Conservation (phyloP, 2,329 filamentous ascomycete genomes). For the Sporothrix variecibatus region DNA sequence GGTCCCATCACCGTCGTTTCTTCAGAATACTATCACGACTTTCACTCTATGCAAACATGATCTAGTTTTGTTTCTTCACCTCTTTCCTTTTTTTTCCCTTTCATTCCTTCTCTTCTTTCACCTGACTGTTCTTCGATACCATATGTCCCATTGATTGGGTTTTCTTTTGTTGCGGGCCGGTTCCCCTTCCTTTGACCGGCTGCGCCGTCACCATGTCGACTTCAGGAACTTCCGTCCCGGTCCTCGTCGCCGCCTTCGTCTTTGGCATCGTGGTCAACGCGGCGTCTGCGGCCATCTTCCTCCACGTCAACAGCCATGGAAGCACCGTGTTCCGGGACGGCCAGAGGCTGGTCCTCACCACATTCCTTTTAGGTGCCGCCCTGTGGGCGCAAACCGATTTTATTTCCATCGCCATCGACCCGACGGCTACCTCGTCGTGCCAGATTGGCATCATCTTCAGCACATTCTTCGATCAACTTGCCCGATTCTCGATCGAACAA, state of each 20-base stretch:
- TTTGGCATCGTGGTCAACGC: constrained; percentile 59
- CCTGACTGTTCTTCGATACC: constrained; percentile 24
- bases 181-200: constrained; percentile 35
- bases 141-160: constrained; percentile 52
- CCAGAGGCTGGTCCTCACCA: constrained; percentile 64
- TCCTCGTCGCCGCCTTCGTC: constrained; percentile 55
- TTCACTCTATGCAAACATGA: constrained; percentile 19
- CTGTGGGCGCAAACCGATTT: constrained; percentile 59
- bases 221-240: constrained; percentile 48
- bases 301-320: constrained; percentile 51
- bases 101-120: constrained; percentile 28
- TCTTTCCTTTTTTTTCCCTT: constrained; percentile 6
- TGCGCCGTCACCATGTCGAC: constrained; percentile 47
- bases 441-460: constrained; percentile 56
- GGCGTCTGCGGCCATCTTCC: constrained; percentile 49
- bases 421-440: constrained; percentile 48
- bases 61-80: constrained; percentile 9
- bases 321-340: constrained; percentile 56
- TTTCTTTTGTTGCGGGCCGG: constrained; percentile 36
- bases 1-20: constrained; percentile 29
- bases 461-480: constrained; percentile 59
- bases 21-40: constrained; percentile 32
- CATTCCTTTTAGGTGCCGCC: constrained; percentile 53
- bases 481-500: constrained; percentile 55
- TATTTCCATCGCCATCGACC: constrained; percentile 50